Evolutionary conservation across 23 red algal genomes (phyloP), one percentile per base, ranked within the genome.

Genomic region (Porphyridium purpureum): DNA sequence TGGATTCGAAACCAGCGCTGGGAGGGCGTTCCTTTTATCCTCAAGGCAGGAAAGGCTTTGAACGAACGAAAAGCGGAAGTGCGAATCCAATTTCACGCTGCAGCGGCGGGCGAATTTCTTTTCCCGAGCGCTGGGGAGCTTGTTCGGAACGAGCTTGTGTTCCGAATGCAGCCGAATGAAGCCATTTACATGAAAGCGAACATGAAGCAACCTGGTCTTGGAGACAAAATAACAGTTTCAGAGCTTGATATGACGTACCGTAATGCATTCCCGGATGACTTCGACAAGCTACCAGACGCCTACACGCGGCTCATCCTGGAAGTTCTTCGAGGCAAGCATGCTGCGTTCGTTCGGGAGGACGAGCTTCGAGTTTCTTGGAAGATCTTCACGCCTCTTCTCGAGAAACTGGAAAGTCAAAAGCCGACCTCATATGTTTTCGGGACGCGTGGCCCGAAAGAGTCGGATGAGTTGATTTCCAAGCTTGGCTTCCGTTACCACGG

Each of bases 11-110:
- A 98, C 52, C 60, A 67, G 19, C 55, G 90, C 14, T 98, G 90
- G 90, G 69, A 70, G 7, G 90, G 90, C 14, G 90, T 98, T 5
- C 90, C 90, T 47, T 98, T 98, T 42, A 72, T 98, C 31, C 52
- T 98, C 65, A 52, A 64, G 25, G 90, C 90, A n/a, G 90, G 90
- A 22, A 98, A 98, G 46, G 90, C 90, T 31, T 60, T 98, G 63
- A 70, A 98, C 68, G 90, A 98, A 66, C 50, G 26, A 27, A 98
- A 98, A 52, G 70, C 66, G 32, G 75, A 82, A 32, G 60, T 82
- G 54, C 73, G 84, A 2, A 65, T 93, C 27, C 72, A 93, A 60
- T 93, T 93, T 44, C 40, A 75, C 47, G 55, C 59, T 24, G 31
- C 55, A 5, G 63, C 84, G 1, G 84, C 67, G 21, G 48, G 33